phyloP scores from a whole-genome alignment of 1,284 basidiomycete genomes.

The Ceratobasidium sp. region DNA sequence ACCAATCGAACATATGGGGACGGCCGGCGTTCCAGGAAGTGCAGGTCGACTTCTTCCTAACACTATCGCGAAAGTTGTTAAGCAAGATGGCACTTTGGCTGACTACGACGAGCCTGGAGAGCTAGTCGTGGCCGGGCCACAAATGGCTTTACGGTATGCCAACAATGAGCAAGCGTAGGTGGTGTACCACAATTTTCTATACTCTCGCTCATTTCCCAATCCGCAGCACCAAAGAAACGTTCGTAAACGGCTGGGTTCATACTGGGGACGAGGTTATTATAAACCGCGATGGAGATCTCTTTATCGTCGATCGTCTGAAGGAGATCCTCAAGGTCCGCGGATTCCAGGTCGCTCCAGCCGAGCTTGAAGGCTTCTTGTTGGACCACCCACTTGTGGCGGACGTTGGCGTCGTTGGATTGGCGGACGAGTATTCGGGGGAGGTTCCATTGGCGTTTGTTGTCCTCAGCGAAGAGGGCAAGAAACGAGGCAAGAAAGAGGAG shows the following conservation, averaged over 20 bases:
- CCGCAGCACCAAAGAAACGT: slow-evolving; percentile 64
- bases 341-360: slow-evolving; percentile 45
- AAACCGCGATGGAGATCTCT: slow-evolving; percentile 63
- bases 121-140: slow-evolving; percentile 64
- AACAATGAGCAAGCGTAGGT: slow-evolving; percentile 67
- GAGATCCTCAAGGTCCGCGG: slow-evolving; percentile 46
- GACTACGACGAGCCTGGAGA: slow-evolving; percentile 72
- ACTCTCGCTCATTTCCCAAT: background rate
- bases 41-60: slow-evolving; percentile 66
- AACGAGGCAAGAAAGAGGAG: slow-evolving; percentile 52
- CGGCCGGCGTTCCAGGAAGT: slow-evolving; percentile 60
- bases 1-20: slow-evolving; percentile 17
- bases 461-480: slow-evolving; percentile 53
- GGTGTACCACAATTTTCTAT: background rate
- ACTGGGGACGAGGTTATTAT: slow-evolving; percentile 74
- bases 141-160: slow-evolving; percentile 63
- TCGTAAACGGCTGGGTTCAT: slow-evolving; percentile 66
- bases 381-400: slow-evolving; percentile 73
- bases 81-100: slow-evolving; percentile 65
- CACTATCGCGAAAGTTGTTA: slow-evolving; percentile 62
- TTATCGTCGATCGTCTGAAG: slow-evolving; percentile 73
- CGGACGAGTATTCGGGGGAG: slow-evolving; percentile 81
- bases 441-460: slow-evolving; percentile 77
- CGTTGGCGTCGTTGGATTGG: slow-evolving; percentile 75
- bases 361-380: slow-evolving; percentile 77